A percentile compares a stretch with the other conserved stretches of the same genome.
These are phyloP conservation scores for Sugiyamaella castrensis DNA, from an alignment of 1,139 yeast species.

Conservation along the genomic window DNA sequence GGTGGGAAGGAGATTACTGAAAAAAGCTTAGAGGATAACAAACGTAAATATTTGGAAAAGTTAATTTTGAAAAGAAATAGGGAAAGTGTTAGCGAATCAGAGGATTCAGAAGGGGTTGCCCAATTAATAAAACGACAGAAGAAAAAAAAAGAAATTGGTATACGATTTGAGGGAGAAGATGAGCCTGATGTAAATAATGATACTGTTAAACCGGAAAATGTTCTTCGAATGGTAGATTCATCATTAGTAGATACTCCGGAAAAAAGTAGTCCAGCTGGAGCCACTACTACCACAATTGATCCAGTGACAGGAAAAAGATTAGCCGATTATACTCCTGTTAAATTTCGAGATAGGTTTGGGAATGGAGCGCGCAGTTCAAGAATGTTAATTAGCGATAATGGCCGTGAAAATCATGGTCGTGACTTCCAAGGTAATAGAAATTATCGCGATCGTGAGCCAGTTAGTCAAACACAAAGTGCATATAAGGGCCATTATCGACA, in stretches of 20 bases:
- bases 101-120: conserved; percentile 17
- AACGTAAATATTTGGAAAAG: conserved; percentile 18
- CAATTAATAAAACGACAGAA: conserved; percentile 15
- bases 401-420: too few species aligned
- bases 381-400: too few species aligned
- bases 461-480: too few species aligned
- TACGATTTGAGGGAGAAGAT: conserved; percentile 28
- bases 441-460: too few species aligned
- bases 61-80: conserved; percentile 24
- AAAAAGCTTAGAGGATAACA: conserved; percentile 12
- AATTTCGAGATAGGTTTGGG: conserved; percentile 6
- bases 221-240: conserved; percentile 42
- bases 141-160: conserved; percentile 26
- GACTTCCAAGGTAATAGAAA: too few species aligned
- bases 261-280: conserved; percentile 6
- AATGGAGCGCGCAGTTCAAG: background rate
- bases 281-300: background rate
- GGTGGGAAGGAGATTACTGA: conserved; percentile 21
- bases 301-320: conserved; percentile 5
- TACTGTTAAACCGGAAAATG: conserved; percentile 37
- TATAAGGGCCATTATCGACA: too few species aligned
- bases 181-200: conserved; percentile 32
- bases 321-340: conserved; percentile 10
- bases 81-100: conserved; percentile 23
- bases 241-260: conserved; percentile 41